Evolutionary conservation across 331 rosid genomes (phyloP), one percentile per base, ranked within the genome.

Genomic region (Rhamnella rubrinervis): DNA sequence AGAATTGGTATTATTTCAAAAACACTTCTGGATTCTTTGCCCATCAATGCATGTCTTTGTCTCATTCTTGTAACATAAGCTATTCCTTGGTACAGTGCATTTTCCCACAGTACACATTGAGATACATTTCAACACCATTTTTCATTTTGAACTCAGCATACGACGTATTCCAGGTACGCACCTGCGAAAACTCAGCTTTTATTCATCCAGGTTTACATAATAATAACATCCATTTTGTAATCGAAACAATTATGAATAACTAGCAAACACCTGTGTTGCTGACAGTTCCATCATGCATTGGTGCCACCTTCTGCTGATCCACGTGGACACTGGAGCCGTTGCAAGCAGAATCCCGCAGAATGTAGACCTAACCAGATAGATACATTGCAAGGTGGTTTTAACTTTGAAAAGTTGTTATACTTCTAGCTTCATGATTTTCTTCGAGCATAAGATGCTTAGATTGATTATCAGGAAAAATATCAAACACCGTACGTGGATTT

Each of bases 81-180:
- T 25, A 69, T 28, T 73, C 77, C 50, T 52, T 66, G 47, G 47
- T 84, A 88, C 88, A 93, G 97, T 93, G 98, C 61, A 77, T 91
- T 80, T 93, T 93, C 78, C 98, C 98, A 3, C 95, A 93, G 67
- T 85, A 91, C 75, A 80, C 70, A 18, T 70, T 93, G 85, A 76
- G 57, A 63, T 87, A 78, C 85, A 91, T 85, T 73, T 53, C 86
- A 12, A 71, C 95, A 15, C 97, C 96, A 13, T 88, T 84, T 80
- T 91, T 93, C 76, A 82, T 93, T 77, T 81, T 93, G 88, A 93
- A 93, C 83, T 84, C 97, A 6, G 98, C 96, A 47, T 93, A 93
- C 55, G 98, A 93, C 63, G 92, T 91, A 20, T 93, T 4, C 84
- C 98, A 93, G 77, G 98, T 93, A 86, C 75, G 66, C 19, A 44